Base-by-base conservation (phyloP, 768 basidiomycete species). In the Leucosporidium yakuticum region DNA sequence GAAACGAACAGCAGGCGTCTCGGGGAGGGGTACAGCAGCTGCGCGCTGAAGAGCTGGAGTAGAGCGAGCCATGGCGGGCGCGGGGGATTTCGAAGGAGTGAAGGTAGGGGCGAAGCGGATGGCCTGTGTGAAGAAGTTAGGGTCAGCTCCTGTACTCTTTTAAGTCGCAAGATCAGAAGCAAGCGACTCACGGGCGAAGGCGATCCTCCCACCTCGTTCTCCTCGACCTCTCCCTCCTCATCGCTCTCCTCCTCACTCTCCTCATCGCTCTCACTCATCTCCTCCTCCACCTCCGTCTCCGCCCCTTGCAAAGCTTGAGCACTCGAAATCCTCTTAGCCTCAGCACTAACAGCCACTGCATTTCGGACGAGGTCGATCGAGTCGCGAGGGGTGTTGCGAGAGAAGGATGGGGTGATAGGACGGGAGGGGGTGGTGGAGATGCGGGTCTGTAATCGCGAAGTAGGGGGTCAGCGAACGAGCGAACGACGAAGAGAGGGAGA, bases 1-100 rank as follows among this genome's bases (percentile, higher is more conserved):
- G 27, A 53, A 54, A 54, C 53, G 53, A 27, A 54, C 53, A n/a
- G 53, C 53, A n/a, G 53, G 53, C 14, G 53, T 54, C 27, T 54
- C 53, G 53, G 53, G 53, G 14, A 54, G 53, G 29, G 53, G 27
- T 17, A 54, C 25, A 14, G 27, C 53, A 8, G 53, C 53, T 12
- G 53, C 53, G 53, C 31, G 53, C 17, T 54, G 27, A 17, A 54
- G 53, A 29, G 31, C 53, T 29, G 27, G 53, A 20, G 25, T 54
- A 5, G 53, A 27, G 27, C 53, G 53, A 27, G 53, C 27, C 15
- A 31, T 27, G 27, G 31, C 53, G 53, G 51, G 51, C 7, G 51
- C 51, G n/a, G 20, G 27, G 20, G 25, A 31, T 31, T 29, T 29
- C 20, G 25, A 27, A 1, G 53, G 27, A 4, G 53, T 17, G 15